These are phyloP conservation scores for Russula ochroleuca DNA, from an alignment of 768 basidiomycete species.

Conservation along the genomic window DNA sequence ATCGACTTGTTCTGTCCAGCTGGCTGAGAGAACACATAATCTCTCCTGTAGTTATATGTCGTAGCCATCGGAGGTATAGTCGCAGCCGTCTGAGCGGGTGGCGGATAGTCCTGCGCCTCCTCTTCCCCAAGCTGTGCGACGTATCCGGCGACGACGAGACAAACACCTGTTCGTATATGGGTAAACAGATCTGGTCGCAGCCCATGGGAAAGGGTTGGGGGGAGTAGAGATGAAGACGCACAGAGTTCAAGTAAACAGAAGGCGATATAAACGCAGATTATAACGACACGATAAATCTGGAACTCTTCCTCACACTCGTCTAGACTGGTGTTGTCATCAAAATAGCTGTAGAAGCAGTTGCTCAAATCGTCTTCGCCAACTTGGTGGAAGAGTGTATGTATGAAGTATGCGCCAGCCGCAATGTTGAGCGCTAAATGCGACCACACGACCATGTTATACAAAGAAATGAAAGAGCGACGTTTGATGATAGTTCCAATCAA, in stretches of 20 bases:
- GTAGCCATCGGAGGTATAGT: constrained; percentile 19
- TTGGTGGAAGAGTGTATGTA: constrained; percentile 44
- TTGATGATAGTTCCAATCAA: constrained; percentile 47
- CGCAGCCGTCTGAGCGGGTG: constrained; percentile 13
- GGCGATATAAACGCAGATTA: constrained; percentile 45
- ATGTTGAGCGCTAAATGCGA: constrained; percentile 47
- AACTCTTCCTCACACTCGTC: constrained; percentile 43
- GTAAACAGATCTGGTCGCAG: constrained; percentile 1
- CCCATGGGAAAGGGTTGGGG: constrained; percentile 2
- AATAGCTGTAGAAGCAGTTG: constrained; percentile 38
- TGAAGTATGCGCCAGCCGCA: constrained; percentile 44
- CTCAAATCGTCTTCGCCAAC: constrained; percentile 37
- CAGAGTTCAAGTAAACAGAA: constrained; percentile 55
- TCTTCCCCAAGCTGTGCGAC: constrained; percentile 53
- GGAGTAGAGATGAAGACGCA: constrained; percentile 34
- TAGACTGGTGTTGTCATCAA: constrained; percentile 32
- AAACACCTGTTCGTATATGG: constrained; percentile 39
- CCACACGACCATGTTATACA: constrained; percentile 43
- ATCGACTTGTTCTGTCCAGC: neutral
- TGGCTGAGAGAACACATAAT: constrained; percentile 10
- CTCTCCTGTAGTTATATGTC: constrained; percentile 18
- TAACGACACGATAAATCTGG: constrained; percentile 41
- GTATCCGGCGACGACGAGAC: constrained; percentile 50
- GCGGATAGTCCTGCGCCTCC: constrained; percentile 29
- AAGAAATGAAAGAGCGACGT: constrained; percentile 40